phyloP scores from a whole-genome alignment of 257 asterid genomes.

The Solanum ahanhuiri region DNA sequence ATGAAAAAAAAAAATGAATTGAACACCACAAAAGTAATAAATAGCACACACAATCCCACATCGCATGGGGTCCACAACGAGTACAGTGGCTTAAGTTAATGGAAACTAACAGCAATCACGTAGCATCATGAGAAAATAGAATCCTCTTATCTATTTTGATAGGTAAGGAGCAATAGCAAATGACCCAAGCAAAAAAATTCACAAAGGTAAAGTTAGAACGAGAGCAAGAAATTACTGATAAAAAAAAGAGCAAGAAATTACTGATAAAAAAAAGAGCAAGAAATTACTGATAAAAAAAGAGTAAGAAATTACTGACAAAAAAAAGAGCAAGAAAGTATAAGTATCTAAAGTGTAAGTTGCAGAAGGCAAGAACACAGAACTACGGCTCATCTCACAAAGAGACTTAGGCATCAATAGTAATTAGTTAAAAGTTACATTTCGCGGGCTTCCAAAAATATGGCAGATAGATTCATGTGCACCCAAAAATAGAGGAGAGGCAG shows the following conservation, averaged over 20 bases:
- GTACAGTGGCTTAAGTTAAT: not conserved
- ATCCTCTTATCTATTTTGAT: not conserved
- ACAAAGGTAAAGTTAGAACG: not conserved
- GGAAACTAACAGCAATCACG: not conserved
- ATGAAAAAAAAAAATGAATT: not conserved
- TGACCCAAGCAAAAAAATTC: not conserved
- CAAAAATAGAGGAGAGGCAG: not conserved
- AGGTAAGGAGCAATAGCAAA: not conserved
- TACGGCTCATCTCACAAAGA: not conserved
- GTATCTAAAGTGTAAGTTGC: not conserved
- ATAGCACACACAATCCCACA: not conserved
- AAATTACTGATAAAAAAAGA: not conserved
- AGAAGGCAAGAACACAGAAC: not conserved
- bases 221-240: not conserved
- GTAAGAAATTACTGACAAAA: not conserved
- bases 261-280: not conserved
- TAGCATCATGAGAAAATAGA: not conserved
- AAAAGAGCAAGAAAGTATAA: not conserved
- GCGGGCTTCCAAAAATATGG: not conserved
- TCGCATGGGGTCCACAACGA: not conserved
- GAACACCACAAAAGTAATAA: not conserved
- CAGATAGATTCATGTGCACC: not conserved
- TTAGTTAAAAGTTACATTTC: not conserved
- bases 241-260: not conserved
- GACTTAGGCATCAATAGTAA: not conserved